Evolutionary conservation across 768 basidiomycete species (phyloP), one percentile per base, ranked within the genome.

Genomic region (Botryobasidium botryosum): DNA sequence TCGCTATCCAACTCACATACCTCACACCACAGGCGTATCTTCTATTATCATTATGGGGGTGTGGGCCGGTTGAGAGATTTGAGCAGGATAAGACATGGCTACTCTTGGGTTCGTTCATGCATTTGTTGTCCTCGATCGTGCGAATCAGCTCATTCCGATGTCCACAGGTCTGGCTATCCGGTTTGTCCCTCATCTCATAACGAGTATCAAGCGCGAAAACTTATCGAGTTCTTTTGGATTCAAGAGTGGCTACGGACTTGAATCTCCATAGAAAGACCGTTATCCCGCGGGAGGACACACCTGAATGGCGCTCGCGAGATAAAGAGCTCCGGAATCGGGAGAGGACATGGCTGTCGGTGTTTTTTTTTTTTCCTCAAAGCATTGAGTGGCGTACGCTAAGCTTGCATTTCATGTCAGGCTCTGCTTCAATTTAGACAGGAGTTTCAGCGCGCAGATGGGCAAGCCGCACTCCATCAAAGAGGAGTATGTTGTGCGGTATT

Each of bases 71-170:
- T 18, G 90, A 97, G 60, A 74, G 90, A 6, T 99, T 87, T 55
- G 92, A 99, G 57, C 87, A 92, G 54, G 92, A 99, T 61, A 77
- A 80, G 53, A 96, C 91, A 0, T 97, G 88, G 86, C 58, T 87
- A 51, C 64, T 84, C 13, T 63, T 96, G 21, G 88, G 88, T 27
- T 85, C 90, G 79, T 57, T 56, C 8, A 56, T 60, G 12, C 46
- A 17, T 33, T 17, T 33, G 56, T 51, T n/a, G n/a, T n/a, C n/a
- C n/a, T n/a, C n/a, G n/a, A n/a, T 28, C 4, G 52, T 35, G 17
- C 13, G 27, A 3, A 4, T 10, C 8, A 13, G 35, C 7, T 23
- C 12, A 2, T 15, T 12, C 24, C 15, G 8, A 35, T 26, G 10
- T 10, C 32, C 10, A 32, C 6, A n/a, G 42, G 4, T 42, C 24